Evolutionary conservation across 2,329 filamentous ascomycete species (phyloP), one percentile per base, ranked within the genome.

Genomic region (Nothophoma quercina): DNA sequence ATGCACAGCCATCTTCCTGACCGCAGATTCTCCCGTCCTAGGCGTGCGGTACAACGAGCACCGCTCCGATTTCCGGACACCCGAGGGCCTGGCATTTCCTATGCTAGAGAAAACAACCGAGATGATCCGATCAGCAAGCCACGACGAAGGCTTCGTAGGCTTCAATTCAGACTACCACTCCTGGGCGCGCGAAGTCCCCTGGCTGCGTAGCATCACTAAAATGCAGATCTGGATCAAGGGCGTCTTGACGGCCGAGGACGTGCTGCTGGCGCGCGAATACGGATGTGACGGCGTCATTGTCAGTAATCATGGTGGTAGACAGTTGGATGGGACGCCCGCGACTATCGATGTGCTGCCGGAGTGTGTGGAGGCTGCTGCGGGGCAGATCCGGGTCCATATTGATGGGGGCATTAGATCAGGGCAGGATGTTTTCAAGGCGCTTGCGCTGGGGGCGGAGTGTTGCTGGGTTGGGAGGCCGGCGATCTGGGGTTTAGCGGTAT

Each of bases 191-290:
- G 44, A 41, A 16, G 41, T 41, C 13, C 35, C 35, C 4, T 48
- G 36, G 44, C 22, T 48, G 16, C 22, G 44, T 12, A 48, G 35
- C 15, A 29, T 48, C 9, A 48, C 28, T n/a, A 48, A 34, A 2
- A 41, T 48, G 44, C 35, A 48, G 44, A 29, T 48, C 3, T 48
- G 36, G 44, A 41, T 48, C 13, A 48, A 48, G 22, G 44, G 44
- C 9, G 29, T 48, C 4, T 22, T 48, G 44, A 48, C 44, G 6
- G 44, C 44, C 16, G 44, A 48, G 13, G 44, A 41, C 28, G 44
- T 48, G 15, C 29, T 48, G 6, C 29, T 48, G 16, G 44, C 35
- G 7, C 36, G 44, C 19, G 44, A 48, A 13, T 48, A 40, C 21
- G 35, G 44, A 7, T 48, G 44, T 23, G 44, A 48, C 34, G 44